Conservation (phyloP, 2,329 filamentous ascomycete species). For the Fusarium secorum region DNA sequence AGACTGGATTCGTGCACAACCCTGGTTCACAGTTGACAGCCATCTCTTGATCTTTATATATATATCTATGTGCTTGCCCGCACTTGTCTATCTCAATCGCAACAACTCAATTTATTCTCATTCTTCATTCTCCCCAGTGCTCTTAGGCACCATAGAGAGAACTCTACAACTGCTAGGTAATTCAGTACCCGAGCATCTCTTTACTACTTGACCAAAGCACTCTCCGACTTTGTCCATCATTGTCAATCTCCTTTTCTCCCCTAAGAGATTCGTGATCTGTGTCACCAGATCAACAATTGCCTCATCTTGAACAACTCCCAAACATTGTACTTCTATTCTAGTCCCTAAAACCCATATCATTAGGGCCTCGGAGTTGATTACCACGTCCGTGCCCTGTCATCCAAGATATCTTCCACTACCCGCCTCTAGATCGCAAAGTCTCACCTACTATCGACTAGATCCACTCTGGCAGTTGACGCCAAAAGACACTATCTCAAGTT, state of each 20-base stretch:
- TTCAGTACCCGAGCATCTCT: conserved; percentile 3
- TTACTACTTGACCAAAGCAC: neutral
- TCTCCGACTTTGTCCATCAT: neutral
- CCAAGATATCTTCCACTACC: neutral
- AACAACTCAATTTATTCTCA: conserved; percentile 3
- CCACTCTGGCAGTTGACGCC: conserved; percentile 31
- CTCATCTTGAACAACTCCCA: conserved; percentile 1
- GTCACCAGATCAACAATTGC: conserved; percentile 30
- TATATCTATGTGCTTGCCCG: conserved; percentile 12
- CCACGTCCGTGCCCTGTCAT: conserved; percentile 17
- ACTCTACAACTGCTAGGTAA: neutral
- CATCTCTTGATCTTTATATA: neutral
- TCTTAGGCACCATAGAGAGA: conserved; percentile 25
- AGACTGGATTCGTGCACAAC: conserved; percentile 10
- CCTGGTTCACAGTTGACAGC: conserved; percentile 7
- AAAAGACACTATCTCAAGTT: conserved; percentile 22
- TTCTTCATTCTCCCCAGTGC: conserved; percentile 1
- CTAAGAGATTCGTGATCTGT: conserved; percentile 4
- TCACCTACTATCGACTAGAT: conserved; percentile 6
- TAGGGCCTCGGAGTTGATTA: conserved; percentile 1
- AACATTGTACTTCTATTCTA: neutral
- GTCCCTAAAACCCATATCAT: neutral
- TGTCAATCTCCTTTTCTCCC: neutral
- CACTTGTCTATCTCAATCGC: neutral
- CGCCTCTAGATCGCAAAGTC: neutral